Evolutionary conservation across 108 stramenopile species (phyloP).

Genomic region (Skeletonema menzelii): DNA sequence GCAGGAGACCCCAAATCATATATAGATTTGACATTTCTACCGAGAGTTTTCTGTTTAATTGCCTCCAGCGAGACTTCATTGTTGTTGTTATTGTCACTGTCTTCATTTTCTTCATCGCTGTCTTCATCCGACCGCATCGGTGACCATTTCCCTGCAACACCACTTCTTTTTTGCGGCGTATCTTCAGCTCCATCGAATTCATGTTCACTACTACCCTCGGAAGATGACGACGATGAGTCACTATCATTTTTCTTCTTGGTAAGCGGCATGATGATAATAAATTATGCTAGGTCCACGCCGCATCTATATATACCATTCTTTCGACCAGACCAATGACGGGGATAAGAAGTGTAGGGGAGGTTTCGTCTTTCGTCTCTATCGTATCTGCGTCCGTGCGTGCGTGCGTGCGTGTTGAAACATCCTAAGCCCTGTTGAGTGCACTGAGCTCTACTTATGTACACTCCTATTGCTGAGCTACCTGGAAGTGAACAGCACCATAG

Average conservation of each 20-base stretch:
- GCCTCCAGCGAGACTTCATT: slow-evolving; percentile 39
- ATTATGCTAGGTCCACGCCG: too few relatives aligned
- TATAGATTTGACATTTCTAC: slow-evolving; percentile 23
- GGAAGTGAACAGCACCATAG: too few relatives aligned
- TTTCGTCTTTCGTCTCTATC: too few relatives aligned
- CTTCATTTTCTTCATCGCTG: slow-evolving; percentile 7
- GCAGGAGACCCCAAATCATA: slow-evolving; percentile 4
- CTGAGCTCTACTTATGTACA: too few relatives aligned
- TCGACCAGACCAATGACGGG: too few relatives aligned
- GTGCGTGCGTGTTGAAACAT: too few relatives aligned
- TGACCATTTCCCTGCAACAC: slow-evolving; percentile 17
- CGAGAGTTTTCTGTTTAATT: slow-evolving; percentile 38
- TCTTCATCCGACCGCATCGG: slow-evolving; percentile 4
- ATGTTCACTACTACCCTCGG: not conserved
- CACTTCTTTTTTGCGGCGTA: not conserved
- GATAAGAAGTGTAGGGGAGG: too few relatives aligned
- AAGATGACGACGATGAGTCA: not conserved
- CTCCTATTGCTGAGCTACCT: too few relatives aligned
- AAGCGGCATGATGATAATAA: not conserved
- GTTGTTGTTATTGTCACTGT: slow-evolving; percentile 23
- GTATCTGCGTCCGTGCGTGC: too few relatives aligned
- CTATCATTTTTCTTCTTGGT: not conserved
- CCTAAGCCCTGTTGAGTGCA: too few relatives aligned
- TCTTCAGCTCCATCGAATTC: not conserved
- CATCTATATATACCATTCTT: too few relatives aligned